Conservation (phyloP, 169 alveolate genomes). For the Eimeria zaria region DNA sequence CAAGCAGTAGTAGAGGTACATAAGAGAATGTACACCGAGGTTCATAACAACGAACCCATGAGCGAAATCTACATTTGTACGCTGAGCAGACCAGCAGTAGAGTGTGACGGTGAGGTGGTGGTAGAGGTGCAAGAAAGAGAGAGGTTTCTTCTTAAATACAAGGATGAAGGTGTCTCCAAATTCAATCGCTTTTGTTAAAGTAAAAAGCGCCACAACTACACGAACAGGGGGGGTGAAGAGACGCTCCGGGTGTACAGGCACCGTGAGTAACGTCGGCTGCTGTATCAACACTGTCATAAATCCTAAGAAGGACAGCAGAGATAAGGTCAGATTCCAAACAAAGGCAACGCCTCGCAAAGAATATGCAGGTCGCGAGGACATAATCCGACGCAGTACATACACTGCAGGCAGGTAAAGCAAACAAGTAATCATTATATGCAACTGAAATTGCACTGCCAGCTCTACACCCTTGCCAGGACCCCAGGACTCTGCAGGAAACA, state of each 20-base stretch:
- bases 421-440: conserved; percentile 73
- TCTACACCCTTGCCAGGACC: conserved; percentile 87
- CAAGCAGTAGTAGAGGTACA: conserved; percentile 89
- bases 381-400: conserved; percentile 72
- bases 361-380: conserved; percentile 83
- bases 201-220: conserved; percentile 88
- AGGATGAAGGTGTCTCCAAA: conserved; percentile 90
- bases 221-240: conserved; percentile 82
- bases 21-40: conserved; percentile 87
- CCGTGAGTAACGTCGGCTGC: conserved; percentile 69
- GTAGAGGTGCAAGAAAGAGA: conserved; percentile 88
- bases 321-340: conserved; percentile 72
- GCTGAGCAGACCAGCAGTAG: conserved; percentile 90
- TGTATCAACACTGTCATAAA: conserved; percentile 48
- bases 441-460: conserved; percentile 80
- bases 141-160: conserved; percentile 86
- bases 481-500: conserved; percentile 65
- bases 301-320: conserved; percentile 72
- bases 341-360: conserved; percentile 28
- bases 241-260: conserved; percentile 68
- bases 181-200: conserved; percentile 88
- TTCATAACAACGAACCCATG: conserved; percentile 89
- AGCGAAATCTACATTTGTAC: conserved; percentile 87
- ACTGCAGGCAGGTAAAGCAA: conserved; percentile 87
- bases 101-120: conserved; percentile 90